Conservation (phyloP, 2,329 filamentous ascomycete genomes). For the Ceratocystis cubensis region DNA sequence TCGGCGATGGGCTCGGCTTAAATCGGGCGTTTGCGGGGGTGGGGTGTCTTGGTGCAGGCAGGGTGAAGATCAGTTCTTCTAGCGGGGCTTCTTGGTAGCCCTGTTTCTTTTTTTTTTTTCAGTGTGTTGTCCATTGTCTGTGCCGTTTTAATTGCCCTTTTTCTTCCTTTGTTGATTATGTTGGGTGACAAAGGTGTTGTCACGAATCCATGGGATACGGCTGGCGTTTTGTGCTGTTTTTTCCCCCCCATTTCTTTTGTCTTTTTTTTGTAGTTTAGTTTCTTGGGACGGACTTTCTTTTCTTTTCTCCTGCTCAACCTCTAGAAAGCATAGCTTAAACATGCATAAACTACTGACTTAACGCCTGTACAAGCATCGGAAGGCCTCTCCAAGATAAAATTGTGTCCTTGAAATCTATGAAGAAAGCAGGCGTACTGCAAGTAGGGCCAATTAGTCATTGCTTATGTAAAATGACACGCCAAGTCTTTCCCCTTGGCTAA, state of each 20-base stretch:
- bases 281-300: not conserved
- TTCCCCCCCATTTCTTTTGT: not conserved
- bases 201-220: not conserved
- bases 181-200: not conserved
- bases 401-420: not conserved
- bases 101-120: not conserved
- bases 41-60: not conserved
- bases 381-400: not conserved
- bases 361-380: not conserved
- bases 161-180: not conserved
- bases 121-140: not conserved
- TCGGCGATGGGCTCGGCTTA: conserved; percentile 9
- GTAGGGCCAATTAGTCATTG: not conserved
- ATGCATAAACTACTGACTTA: not conserved
- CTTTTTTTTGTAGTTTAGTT: not conserved
- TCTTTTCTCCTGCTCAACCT: not conserved
- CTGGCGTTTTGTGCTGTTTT: not conserved
- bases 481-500: not conserved
- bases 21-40: not conserved
- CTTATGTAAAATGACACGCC: not conserved
- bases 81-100: not conserved
- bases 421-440: not conserved
- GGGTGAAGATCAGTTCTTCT: not conserved
- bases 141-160: conserved; percentile 1
- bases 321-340: not conserved